Conservation (phyloP, 371 early-diverging fungal genomes). For the Cokeromyces recurvatus region DNA sequence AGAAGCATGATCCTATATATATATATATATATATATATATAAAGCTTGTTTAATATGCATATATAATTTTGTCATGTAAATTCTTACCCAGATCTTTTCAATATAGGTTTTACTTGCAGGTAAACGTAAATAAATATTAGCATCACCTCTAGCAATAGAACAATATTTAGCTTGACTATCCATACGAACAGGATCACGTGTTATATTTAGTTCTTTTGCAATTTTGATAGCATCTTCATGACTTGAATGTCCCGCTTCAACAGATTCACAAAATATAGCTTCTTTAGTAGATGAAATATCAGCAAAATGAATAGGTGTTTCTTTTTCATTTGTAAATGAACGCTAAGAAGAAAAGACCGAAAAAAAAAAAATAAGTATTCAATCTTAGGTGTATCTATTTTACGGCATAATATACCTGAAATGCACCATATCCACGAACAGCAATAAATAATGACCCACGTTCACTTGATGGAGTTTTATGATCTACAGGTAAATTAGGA, state of each 20-base stretch:
- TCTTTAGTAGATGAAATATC: conserved; percentile 48
- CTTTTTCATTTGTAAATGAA: conserved; percentile 50
- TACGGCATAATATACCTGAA: conserved; percentile 54
- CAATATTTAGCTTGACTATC: conserved; percentile 96
- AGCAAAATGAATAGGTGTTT: conserved; percentile 63
- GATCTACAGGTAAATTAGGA: conserved; percentile 84
- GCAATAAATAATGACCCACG: conserved; percentile 78
- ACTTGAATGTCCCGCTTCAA: conserved; percentile 89
- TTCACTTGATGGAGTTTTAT: conserved; percentile 56
- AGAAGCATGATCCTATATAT: conserved; percentile 85
- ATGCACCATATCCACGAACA: conserved; percentile 83
- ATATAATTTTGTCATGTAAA: too few species aligned
- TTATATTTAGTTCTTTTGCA: conserved; percentile 70
- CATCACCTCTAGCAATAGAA: conserved; percentile 83
- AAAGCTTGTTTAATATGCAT: too few species aligned
- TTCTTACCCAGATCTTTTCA: conserved; percentile 96
- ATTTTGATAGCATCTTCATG: conserved; percentile 80
- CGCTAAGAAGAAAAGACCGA: conserved; percentile 38
- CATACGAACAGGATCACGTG: conserved; percentile 76
- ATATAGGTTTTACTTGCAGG: conserved; percentile 76
- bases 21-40: neutral
- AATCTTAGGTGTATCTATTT: too few species aligned
- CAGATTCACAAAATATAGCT: conserved; percentile 91
- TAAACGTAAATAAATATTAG: conserved; percentile 86
- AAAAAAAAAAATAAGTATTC: neutral